Conservation (phyloP, 2,329 filamentous ascomycete species). For the Aspergillus proliferans region DNA sequence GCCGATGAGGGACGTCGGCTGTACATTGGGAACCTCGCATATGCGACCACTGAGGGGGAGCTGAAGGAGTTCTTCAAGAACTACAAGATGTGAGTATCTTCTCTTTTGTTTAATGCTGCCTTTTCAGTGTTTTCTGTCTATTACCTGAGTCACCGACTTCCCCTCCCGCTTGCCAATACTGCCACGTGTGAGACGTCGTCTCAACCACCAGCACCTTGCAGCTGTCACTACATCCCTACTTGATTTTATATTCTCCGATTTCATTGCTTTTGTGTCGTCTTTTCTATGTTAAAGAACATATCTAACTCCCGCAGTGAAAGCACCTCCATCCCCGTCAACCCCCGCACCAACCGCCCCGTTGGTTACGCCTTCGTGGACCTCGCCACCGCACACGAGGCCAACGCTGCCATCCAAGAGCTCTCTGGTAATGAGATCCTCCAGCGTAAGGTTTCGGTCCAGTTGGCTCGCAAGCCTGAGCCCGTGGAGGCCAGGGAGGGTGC, state of each 20-base stretch:
- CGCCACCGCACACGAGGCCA: slow-evolving; percentile 86
- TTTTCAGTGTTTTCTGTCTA: neutral
- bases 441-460: slow-evolving; percentile 98
- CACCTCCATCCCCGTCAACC: slow-evolving; percentile 98
- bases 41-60: slow-evolving; percentile 99
- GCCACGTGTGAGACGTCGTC: slow-evolving; percentile 3
- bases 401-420: slow-evolving; percentile 90
- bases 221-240: neutral
- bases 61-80: slow-evolving; percentile 99
- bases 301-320: slow-evolving; percentile 67
- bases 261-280: neutral
- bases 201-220: neutral
- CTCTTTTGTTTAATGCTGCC: neutral
- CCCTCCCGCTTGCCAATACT: neutral
- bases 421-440: slow-evolving; percentile 97
- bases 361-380: slow-evolving; percentile 99
- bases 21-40: slow-evolving; percentile 99
- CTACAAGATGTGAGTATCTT: slow-evolving; percentile 86
- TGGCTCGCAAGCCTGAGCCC: slow-evolving; percentile 93
- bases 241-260: too few relatives aligned
- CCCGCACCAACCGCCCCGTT: slow-evolving; percentile 94
- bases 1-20: slow-evolving; percentile 98
- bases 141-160: neutral
- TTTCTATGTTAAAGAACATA: neutral
- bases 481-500: slow-evolving; percentile 71